phyloP scores from a whole-genome alignment of 768 basidiomycete genomes.

The Phylloporus arenicola region DNA sequence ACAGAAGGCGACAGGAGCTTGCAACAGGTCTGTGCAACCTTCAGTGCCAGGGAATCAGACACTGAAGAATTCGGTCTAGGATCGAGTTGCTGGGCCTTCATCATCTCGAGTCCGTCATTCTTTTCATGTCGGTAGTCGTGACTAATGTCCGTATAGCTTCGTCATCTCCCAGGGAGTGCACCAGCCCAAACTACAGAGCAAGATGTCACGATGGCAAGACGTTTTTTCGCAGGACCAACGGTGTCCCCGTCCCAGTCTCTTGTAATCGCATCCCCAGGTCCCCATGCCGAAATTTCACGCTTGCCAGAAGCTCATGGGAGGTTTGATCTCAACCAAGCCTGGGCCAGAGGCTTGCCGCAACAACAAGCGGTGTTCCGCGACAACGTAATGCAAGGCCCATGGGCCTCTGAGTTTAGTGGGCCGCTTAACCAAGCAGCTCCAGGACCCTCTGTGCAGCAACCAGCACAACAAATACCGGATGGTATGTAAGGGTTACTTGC shows the following conservation, averaged over 20 bases:
- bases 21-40: constrained; percentile 56
- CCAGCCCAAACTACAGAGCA: constrained; percentile 48
- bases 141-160: constrained; percentile 45
- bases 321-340: constrained; percentile 44
- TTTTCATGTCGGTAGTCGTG: background rate
- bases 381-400: constrained; percentile 33
- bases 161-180: constrained; percentile 64
- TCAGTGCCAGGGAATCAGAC: background rate
- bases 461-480: constrained; percentile 21
- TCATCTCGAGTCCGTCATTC: constrained; percentile 52
- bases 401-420: constrained; percentile 55
- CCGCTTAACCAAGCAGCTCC: constrained; percentile 19
- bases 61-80: constrained; percentile 37
- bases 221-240: constrained; percentile 61
- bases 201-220: constrained; percentile 69
- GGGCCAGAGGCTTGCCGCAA: constrained; percentile 48
- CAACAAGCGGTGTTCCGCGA: constrained; percentile 36
- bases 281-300: constrained; percentile 30
- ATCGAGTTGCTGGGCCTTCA: constrained; percentile 69
- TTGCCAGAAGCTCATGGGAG: constrained; percentile 20
- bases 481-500: constrained; percentile 8
- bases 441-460: constrained; percentile 31
- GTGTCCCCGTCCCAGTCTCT: constrained; percentile 32
- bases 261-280: constrained; percentile 27
- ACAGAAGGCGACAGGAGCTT: constrained; percentile 84